Base-by-base conservation (phyloP, 2,329 filamentous ascomycete species). In the Cyphellophora attinorum region DNA sequence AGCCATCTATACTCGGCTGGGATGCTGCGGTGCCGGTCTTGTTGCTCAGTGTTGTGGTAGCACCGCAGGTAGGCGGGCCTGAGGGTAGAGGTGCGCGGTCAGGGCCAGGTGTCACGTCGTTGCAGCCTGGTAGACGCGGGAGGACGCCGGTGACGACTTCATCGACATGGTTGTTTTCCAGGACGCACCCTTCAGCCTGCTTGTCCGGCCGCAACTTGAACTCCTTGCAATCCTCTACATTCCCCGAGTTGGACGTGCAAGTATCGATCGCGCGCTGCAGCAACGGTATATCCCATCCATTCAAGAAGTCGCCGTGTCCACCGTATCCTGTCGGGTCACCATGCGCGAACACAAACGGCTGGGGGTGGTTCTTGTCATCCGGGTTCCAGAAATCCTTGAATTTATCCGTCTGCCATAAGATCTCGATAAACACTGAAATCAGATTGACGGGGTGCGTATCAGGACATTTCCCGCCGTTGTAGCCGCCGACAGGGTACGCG, bases 211-310 rank as follows among this genome's bases (percentile, higher is more conserved):
- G 74, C 56, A 72, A 72, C 27, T 70, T 63, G 38, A 81, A 65
- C 28, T 68, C 65, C 4, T 69, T 65, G 61, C 46, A 85, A 44
- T 69, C 63, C 43, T 79, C 70, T 62, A 84, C 76, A 32, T 72
- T 73, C 5, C 52, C 44, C 38, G 68, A 68, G 31, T 74, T 70
- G 29, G 70, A 70, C 47, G 76, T 63, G 62, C 82, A 85, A 33
- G 64, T 72, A 51, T 81, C 67, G 46, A 84, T 76, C 44, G 81
- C 79, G 40, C 70, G 64, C 56, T 81, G 76, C 32, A 84, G 74
- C 29, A 70, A 66, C 17, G 62, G 55, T 41, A 72, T 64, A 46
- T 85, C 74, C 82, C 82, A 86, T 11, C 73, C 81, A 42, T 81
- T 74, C 44, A 81, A 58, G 60, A 86, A 85, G 56, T 86, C 69